These are phyloP conservation scores for Trichoderma breve DNA, from an alignment of 2,329 filamentous ascomycete species.

Conservation along the genomic window DNA sequence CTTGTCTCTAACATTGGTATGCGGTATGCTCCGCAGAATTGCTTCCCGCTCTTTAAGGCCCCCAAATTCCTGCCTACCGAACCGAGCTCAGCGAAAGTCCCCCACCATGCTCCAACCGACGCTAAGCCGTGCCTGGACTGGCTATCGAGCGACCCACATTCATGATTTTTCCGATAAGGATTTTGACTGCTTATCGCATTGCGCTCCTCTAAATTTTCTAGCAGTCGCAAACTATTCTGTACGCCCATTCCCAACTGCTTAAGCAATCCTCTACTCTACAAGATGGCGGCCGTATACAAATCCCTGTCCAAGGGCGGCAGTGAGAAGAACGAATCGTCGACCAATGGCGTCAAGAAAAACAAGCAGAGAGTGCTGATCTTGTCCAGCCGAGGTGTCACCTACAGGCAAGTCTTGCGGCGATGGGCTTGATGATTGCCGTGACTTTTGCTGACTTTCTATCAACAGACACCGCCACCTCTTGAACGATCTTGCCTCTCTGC, in stretches of 20 bases:
- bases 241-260: not conserved
- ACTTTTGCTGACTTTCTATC: slow-evolving; percentile 37
- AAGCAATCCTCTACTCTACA: slow-evolving; percentile 16
- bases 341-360: slow-evolving; percentile 57
- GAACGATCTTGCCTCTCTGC: slow-evolving; percentile 81
- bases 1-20: not conserved
- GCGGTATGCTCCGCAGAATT: not conserved
- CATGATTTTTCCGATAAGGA: slow-evolving; percentile 18
- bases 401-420: slow-evolving; percentile 53
- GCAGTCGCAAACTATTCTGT: not conserved
- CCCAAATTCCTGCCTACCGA: not conserved
- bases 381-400: slow-evolving; percentile 88
- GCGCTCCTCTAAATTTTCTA: slow-evolving; percentile 15
- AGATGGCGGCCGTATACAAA: slow-evolving; percentile 71
- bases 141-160: not conserved
- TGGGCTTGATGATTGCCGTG: too few relatives aligned
- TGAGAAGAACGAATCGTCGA: slow-evolving; percentile 48
- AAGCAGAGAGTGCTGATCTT: slow-evolving; percentile 83
- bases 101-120: not conserved
- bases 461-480: slow-evolving; percentile 69
- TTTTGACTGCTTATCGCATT: slow-evolving; percentile 9
- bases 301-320: slow-evolving; percentile 62
- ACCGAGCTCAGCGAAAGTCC: not conserved
- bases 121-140: slow-evolving; percentile 1
- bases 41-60: not conserved